A percentile compares a stretch with the other conserved stretches of the same genome.
phyloP scores from a whole-genome alignment of 164 flowering plant species.

The Hamamelis virginiana region DNA sequence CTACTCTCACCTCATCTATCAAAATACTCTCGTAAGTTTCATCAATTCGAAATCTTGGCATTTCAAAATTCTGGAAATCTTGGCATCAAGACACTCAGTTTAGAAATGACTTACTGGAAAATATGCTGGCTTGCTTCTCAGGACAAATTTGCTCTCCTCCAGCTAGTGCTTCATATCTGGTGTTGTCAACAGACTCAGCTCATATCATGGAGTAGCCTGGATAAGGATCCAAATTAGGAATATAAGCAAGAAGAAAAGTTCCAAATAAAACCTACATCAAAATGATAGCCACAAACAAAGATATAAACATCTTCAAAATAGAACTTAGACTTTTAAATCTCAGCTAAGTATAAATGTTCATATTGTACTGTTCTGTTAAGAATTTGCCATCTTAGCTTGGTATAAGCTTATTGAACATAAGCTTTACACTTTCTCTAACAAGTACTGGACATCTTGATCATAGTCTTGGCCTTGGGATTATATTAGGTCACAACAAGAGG shows the following conservation, averaged over 20 bases:
- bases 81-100: neutral
- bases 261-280: constrained; percentile 19
- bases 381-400: too few species aligned
- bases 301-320: too few species aligned
- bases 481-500: neutral
- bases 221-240: constrained; percentile 21
- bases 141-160: constrained; percentile 18
- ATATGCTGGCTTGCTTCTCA: constrained; percentile 19
- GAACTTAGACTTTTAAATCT: too few species aligned
- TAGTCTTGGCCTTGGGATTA: too few species aligned
- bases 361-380: neutral
- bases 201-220: constrained; percentile 9
- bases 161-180: constrained; percentile 18
- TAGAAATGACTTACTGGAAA: constrained; percentile 14
- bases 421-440: too few species aligned
- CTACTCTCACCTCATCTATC: too few species aligned
- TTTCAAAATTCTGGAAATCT: neutral
- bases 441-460: too few species aligned
- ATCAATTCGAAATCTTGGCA: too few species aligned
- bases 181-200: constrained; percentile 10
- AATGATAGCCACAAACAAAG: neutral
- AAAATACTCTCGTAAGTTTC: too few species aligned
- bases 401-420: too few species aligned
- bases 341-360: neutral
- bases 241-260: constrained; percentile 11